Percentiles rank a stretch among this genome's conserved stretches.
Conservation (phyloP, 441 rosid genomes). For the Pelargonium fulgidum region DNA sequence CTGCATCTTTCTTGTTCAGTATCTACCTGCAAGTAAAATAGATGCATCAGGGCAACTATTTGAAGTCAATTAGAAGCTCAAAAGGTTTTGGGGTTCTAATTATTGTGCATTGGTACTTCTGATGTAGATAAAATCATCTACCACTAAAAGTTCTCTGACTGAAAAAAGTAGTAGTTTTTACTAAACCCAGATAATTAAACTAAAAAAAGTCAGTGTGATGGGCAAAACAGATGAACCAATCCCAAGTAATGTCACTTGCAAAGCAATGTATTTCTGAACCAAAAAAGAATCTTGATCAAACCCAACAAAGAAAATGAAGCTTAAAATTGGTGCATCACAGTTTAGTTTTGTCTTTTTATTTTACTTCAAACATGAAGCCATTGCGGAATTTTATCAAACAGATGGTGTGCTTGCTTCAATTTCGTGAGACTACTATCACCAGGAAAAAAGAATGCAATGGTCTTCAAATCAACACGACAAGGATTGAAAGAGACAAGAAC, state of each 20-base stretch:
- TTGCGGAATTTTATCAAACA: constrained; percentile 1
- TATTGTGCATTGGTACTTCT: neutral
- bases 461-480: neutral
- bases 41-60: neutral
- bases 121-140: neutral
- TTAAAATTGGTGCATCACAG: neutral
- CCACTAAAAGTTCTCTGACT: neutral
- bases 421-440: neutral
- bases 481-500: neutral
- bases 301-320: neutral
- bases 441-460: neutral
- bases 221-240: neutral
- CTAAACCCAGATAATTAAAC: neutral
- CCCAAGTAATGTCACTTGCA: neutral
- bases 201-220: too few relatives aligned
- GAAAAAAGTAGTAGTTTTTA: neutral
- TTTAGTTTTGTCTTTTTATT: neutral
- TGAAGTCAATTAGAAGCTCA: neutral
- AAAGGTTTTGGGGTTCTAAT: neutral
- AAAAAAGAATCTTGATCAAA: too few relatives aligned
- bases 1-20: constrained; percentile 32
- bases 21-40: constrained; percentile 29
- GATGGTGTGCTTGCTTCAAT: neutral
- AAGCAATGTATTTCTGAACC: too few relatives aligned
- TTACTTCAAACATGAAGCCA: neutral